Base-by-base conservation (phyloP, 495 filamentous ascomycete species). In the Lindgomyces ingoldianus region DNA sequence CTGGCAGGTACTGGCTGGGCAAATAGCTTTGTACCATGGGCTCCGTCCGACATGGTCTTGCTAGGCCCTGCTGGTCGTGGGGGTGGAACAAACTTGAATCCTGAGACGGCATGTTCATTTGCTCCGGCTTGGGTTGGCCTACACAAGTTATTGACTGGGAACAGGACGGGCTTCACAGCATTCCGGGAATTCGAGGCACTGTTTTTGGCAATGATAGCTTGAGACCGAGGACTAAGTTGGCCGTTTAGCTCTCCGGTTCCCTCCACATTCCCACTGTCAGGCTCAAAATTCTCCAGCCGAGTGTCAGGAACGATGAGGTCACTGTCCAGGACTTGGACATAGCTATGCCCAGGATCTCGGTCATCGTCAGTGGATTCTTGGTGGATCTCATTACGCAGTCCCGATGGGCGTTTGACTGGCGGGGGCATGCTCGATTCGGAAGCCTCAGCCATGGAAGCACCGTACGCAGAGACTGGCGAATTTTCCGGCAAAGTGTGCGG, bases 261-360 rank as follows among this genome's bases (percentile, higher is more conserved):
- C 6, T 22, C 44, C 6, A n/a, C 44, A 47, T 47, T 19, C 6
- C 44, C 14, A n/a, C 4, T 45, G 4, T 57, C 39, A 6, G 52
- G 19, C 12, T 47, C 36, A 10, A 41, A 9, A 2, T 18, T 21
- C 14, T 68, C 36, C 24, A 42, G 46, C 44, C 66, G 67, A 3
- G 62, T 70, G 50, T 70, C 62, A 2, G 62, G 26, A 29, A 66
- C 55, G 21, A 57, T 42, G 16, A 48, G 1, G 30, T 70, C 58
- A 30, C 55, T 67, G 36, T 58, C 29, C 6, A 48, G 53, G 16
- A 67, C 58, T 18, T 63, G 49, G 26, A 58, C 46, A 8, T 49
- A 18, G 33, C 16, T 27, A 2, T 59, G 3, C 14, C 24, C 14
- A 14, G 44, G 6, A 19, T 10, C 26, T 39, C 36, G 4, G 2